Evolutionary conservation across 1,139 yeast species (phyloP).

Genomic region (Casaregolazyma suthepensis): DNA sequence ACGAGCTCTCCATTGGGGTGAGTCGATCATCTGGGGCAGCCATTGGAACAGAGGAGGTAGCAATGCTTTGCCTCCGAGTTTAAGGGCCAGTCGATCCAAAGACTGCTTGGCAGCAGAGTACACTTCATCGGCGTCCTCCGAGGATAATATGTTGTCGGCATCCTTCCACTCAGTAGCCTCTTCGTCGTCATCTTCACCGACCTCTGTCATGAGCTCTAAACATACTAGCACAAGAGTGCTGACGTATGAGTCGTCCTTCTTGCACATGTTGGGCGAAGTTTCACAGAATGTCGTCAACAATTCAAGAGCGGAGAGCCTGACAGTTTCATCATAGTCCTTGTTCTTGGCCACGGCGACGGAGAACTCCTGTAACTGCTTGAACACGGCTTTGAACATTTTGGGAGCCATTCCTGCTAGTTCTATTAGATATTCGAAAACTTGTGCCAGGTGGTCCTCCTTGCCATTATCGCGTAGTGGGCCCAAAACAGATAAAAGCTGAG

Average conservation of each 20-base stretch:
- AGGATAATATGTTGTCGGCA: conserved; percentile 68
- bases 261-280: conserved; percentile 93
- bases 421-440: conserved; percentile 82
- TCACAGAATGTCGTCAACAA: conserved; percentile 85
- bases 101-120: conserved; percentile 93
- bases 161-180: conserved; percentile 79
- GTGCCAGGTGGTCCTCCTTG: conserved; percentile 73
- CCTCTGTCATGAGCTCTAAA: conserved; percentile 84
- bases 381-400: conserved; percentile 86
- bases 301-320: conserved; percentile 85
- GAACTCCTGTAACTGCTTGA: conserved; percentile 77
- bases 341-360: conserved; percentile 77
- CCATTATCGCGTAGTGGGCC: conserved; percentile 78
- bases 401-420: conserved; percentile 93
- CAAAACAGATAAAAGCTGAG: conserved; percentile 74
- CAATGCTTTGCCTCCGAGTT: conserved; percentile 73
- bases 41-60: conserved; percentile 83
- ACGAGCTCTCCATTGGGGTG: conserved; percentile 84
- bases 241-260: conserved; percentile 66
- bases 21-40: conserved; percentile 73
- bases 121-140: conserved; percentile 81
- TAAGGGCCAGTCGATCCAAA: conserved; percentile 80
- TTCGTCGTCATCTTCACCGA: conserved; percentile 81
- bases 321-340: conserved; percentile 66
- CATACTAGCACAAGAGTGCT: conserved; percentile 67